Evolutionary conservation across 2,329 filamentous ascomycete species (phyloP), one percentile per base, ranked within the genome.

Genomic region (Monosporascus sp.): DNA sequence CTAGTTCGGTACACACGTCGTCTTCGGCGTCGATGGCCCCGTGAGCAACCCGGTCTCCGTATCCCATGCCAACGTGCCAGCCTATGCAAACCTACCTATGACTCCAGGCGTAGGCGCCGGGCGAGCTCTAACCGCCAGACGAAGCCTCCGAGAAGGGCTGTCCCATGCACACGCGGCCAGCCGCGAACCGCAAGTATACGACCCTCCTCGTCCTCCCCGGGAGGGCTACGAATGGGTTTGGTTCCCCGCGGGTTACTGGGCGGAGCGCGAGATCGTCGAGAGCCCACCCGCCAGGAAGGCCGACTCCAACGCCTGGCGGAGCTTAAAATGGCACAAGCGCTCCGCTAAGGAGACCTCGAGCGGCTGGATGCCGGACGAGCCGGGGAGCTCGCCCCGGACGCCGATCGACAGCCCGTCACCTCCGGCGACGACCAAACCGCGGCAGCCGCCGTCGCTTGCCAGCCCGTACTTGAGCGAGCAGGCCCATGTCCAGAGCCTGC

Each of bases 171-270:
- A 55, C 2, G 43, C 50, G 5, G 55, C 54, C 2, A 17, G 6
- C 52, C 58, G 18, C 50, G 45, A 36, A 45, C 65, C 43, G 24
- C 43, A 46, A 46, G 18, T 66, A 64, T 17, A 64, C 27, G 80
- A 84, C 52, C 81, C 81, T 3, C 81, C 81, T 24, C 76, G 81
- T 2, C 74, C 77, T n/a, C 69, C 81, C 50, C 77, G 68, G 48
- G 73, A 77, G 45, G 80, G 81, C 41, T 74, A 68, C 61, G 81
- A 85, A 69, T 85, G 80, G 81, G 81, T 84, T 24, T 84, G 81
- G 81, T 83, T 81, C 62, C 81, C 81, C 1, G 77, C 76, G 50
- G 81, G 81, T 6, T 85, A 82, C 63, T 84, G 80, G 81, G 81
- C 81, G n/a, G 81, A 84, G 65, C 73, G 81, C n/a, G 70, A 76